Base-by-base conservation (phyloP, 2,329 filamentous ascomycete species). In the Xylaria sp. region DNA sequence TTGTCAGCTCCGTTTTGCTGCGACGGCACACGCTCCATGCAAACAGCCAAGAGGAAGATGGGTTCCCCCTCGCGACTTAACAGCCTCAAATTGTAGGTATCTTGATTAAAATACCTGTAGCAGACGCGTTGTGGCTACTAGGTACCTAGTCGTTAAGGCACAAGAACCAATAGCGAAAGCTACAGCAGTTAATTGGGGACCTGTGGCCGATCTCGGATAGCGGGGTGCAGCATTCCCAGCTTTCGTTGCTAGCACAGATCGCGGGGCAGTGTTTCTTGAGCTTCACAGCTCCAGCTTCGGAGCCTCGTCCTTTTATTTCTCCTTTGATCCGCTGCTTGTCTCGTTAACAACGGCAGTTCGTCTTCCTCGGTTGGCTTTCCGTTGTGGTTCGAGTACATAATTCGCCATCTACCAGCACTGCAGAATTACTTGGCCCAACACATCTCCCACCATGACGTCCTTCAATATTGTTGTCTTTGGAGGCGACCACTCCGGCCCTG, bases 401-500 rank as follows among this genome's bases (percentile, higher is more conserved):
- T 10, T n/a, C 25, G 43, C 21, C 27, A 48, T 33, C 13, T 19
- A n/a, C 29, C 13, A 25, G 17, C 10, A 33, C 11, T 31, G 29
- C 17, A 43, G 46, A 54, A 1, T 52, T 54, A n/a, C 27, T 25
- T 3, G 46, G 17, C 17, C 23, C 15, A n/a, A n/a, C 29, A 25
- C 23, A 5, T 29, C 33, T 15, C 31, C 47, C 27, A 83, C 70
- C 60, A 92, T 92, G 90, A 78, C 88, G 68, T 82, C 85, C 52
- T 88, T 87, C 75, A 92, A 92, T 67, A 90, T 93, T 75, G 90
- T 93, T 64, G 90, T 94, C 60, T 91, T 94, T 76, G 90, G 78
- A 54, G 91, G 91, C 73, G 92, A 96, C 81, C 91, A 95, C 78
- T 92, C 89, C 73, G 91, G 92, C 76, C 92, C 92, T 1, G 91